Evolutionary conservation across 495 filamentous ascomycete species (phyloP).

Genomic region (Ramalina intermedia): DNA sequence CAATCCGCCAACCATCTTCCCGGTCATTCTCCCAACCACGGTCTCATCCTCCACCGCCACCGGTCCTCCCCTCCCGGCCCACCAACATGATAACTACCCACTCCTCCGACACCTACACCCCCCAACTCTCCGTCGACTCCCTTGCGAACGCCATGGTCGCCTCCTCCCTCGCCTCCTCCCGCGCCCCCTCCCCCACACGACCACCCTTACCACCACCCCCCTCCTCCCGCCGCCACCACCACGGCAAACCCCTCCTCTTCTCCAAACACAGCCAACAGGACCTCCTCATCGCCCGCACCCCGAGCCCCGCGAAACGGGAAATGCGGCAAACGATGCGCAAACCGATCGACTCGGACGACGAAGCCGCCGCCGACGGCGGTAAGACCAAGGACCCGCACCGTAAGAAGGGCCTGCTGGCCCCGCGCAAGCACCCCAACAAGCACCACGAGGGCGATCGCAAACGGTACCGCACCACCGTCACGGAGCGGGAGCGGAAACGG

Average conservation of each 20-base stretch:
- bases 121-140: conserved; percentile 30
- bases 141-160: conserved; percentile 71
- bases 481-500: conserved; percentile 64
- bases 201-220: conserved; percentile 25
- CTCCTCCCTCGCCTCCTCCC: conserved; percentile 64
- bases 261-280: conserved; percentile 18
- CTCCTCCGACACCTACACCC: conserved; percentile 3
- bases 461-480: conserved; percentile 69
- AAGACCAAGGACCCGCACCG: conserved; percentile 25
- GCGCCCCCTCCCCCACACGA: conserved; percentile 38
- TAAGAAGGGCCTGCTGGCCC: conserved; percentile 28
- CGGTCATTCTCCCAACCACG: neutral
- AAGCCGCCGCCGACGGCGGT: conserved; percentile 25
- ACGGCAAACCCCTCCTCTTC: conserved; percentile 29
- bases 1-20: neutral
- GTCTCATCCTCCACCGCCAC: neutral
- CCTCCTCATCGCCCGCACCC: conserved; percentile 30
- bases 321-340: conserved; percentile 66
- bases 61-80: neutral
- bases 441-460: conserved; percentile 78
- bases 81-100: neutral
- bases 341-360: conserved; percentile 41
- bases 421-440: conserved; percentile 59
- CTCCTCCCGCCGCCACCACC: conserved; percentile 29
- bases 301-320: conserved; percentile 37